Conservation (phyloP, 2,329 filamentous ascomycete species). For the Arthrobotrys sinensis region DNA sequence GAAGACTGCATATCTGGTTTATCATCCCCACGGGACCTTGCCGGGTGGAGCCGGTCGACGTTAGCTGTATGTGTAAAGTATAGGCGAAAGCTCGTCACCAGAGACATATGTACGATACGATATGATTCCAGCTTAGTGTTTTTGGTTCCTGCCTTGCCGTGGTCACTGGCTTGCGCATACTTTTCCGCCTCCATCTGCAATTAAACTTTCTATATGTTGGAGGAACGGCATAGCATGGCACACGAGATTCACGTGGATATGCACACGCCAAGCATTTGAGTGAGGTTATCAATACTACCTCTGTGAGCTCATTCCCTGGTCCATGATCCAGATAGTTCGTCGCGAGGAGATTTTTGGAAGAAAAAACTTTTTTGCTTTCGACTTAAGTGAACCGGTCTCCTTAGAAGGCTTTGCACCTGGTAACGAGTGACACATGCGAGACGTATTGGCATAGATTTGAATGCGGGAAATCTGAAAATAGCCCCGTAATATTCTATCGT, state of each 20-base stretch:
- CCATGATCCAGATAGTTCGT: slow-evolving; percentile 4
- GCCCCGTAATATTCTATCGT: neutral
- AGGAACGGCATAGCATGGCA: slow-evolving; percentile 22
- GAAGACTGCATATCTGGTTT: slow-evolving; percentile 38
- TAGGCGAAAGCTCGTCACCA: slow-evolving; percentile 5
- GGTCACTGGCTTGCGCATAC: slow-evolving; percentile 28
- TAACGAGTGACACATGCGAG: neutral
- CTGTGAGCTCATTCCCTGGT: slow-evolving; percentile 25
- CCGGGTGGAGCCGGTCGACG: slow-evolving; percentile 26
- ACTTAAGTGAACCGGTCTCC: neutral
- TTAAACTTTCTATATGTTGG: slow-evolving; percentile 19
- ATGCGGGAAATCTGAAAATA: neutral
- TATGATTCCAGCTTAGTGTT: neutral
- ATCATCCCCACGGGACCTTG: slow-evolving; percentile 27
- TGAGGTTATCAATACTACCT: slow-evolving; percentile 34
- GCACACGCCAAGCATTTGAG: slow-evolving; percentile 4
- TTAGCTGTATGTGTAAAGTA: neutral
- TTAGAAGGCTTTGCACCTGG: slow-evolving; percentile 20
- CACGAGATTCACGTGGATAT: slow-evolving; percentile 31
- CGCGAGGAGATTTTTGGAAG: neutral
- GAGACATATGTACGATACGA: slow-evolving; percentile 1
- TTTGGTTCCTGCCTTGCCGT: slow-evolving; percentile 17
- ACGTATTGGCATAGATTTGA: slow-evolving; percentile 13
- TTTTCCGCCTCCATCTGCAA: slow-evolving; percentile 12
- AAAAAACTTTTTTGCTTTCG: slow-evolving; percentile 2